Evolutionary conservation across 441 rosid species (phyloP).

Genomic region (Pelargonium myrrhifolium): DNA sequence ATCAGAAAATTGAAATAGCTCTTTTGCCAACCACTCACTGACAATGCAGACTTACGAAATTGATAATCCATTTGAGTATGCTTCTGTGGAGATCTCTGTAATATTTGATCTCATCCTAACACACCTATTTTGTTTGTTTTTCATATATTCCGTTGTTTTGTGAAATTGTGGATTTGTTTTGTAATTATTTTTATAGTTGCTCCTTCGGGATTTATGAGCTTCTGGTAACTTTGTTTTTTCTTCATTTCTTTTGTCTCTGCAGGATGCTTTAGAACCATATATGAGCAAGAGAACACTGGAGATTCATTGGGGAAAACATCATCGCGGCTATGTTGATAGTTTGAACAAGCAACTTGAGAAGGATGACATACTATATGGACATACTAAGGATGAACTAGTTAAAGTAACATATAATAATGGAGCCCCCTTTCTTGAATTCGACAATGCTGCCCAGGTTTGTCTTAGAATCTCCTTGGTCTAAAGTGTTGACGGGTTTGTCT

Average conservation of each 20-base stretch:
- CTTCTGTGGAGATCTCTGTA: too few species aligned
- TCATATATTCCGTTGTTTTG: background rate
- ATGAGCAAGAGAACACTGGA: slow-evolving; percentile 67
- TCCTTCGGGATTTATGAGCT: background rate
- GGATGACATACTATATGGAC: slow-evolving; percentile 55
- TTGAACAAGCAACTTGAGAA: slow-evolving; percentile 60
- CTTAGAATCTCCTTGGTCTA: slow-evolving; percentile 1
- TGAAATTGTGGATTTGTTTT: background rate
- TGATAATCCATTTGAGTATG: too few species aligned
- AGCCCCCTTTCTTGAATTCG: slow-evolving; percentile 66
- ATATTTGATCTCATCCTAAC: background rate
- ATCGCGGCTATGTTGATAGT: slow-evolving; percentile 53
- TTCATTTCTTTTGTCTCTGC: slow-evolving; percentile 6
- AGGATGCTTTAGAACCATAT: slow-evolving; percentile 89
- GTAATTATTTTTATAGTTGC: slow-evolving; percentile 1
- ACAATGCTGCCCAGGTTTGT: slow-evolving; percentile 74
- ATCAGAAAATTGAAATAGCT: background rate
- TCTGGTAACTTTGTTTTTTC: background rate
- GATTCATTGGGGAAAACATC: slow-evolving; percentile 73
- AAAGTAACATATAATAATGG: slow-evolving; percentile 74
- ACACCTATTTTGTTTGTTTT: background rate
- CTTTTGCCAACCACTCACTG: background rate
- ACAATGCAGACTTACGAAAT: too few species aligned
- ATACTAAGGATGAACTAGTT: slow-evolving; percentile 78
- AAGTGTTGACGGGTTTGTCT: background rate